Conservation (phyloP, 2,329 filamentous ascomycete genomes). For the Exserohilum turcica region DNA sequence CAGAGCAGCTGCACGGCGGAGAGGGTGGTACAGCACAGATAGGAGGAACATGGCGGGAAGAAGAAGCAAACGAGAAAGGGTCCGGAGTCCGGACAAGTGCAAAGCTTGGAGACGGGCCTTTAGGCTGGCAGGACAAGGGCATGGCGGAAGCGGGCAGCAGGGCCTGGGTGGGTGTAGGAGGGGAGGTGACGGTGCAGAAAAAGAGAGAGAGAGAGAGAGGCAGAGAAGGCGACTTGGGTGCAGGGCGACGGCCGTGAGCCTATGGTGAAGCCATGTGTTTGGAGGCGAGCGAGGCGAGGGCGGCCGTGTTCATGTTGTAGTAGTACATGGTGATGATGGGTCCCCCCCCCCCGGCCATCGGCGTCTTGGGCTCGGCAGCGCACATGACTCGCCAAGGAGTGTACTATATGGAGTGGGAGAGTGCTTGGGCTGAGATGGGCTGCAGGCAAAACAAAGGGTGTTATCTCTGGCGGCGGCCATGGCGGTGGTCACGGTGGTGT, state of each 20-base stretch:
- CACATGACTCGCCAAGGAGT: no score
- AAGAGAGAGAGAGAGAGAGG: background rate
- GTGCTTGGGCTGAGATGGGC: no score
- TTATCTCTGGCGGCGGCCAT: no score
- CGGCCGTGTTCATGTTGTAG: constrained; percentile 8
- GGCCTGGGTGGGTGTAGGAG: constrained; percentile 12
- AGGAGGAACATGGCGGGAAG: constrained; percentile 7
- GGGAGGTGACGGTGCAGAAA: background rate
- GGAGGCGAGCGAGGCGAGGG: constrained; percentile 13
- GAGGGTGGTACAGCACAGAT: constrained; percentile 19
- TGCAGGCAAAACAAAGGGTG: no score
- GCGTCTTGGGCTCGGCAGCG: no score
- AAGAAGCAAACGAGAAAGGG: constrained; percentile 7
- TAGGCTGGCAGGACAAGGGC: constrained; percentile 7
- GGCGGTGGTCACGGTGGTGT: no score
- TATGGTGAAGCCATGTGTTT: constrained; percentile 16
- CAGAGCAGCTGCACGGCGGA: constrained; percentile 20
- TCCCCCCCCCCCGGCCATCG: background rate
- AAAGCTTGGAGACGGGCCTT: constrained; percentile 17
- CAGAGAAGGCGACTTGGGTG: constrained; percentile 4
- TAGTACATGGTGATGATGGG: no score
- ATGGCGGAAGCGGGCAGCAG: constrained; percentile 15
- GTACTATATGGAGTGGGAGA: background rate
- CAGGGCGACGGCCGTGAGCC: constrained; percentile 1
- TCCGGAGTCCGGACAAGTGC: constrained; percentile 16